A percentile compares a stretch with the other conserved stretches of the same genome.
Conservation (phyloP, 75 land plant species). For the Chamaecyparis obtusa region DNA sequence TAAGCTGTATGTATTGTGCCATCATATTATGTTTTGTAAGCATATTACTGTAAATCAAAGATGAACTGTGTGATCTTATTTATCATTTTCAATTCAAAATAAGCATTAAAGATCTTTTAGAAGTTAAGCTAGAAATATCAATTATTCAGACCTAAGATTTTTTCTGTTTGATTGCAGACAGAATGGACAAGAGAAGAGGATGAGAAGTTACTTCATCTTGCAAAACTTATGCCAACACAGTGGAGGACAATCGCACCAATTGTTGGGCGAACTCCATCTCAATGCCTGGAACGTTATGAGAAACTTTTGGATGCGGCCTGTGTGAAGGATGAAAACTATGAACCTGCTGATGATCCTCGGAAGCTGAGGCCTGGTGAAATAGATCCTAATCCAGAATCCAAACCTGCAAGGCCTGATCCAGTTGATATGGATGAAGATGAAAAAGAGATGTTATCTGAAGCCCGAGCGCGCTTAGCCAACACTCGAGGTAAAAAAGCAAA, state of each 20-base stretch:
- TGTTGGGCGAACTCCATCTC: slow-evolving; percentile 94
- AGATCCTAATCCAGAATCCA: slow-evolving; percentile 99
- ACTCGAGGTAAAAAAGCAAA: slow-evolving; percentile 97
- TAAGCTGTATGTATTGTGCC: too few relatives aligned
- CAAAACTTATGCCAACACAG: slow-evolving; percentile 98
- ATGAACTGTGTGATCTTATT: too few relatives aligned
- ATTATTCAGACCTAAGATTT: too few relatives aligned
- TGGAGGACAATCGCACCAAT: slow-evolving; percentile 98
- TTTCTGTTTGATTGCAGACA: too few relatives aligned
- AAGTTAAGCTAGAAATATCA: too few relatives aligned
- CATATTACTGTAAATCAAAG: too few relatives aligned
- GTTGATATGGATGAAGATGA: too few relatives aligned
- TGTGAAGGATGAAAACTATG: slow-evolving; percentile 95
- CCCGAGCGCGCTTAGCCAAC: slow-evolving; percentile 90
- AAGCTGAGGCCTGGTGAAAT: slow-evolving; percentile 93
- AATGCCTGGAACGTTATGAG: slow-evolving; percentile 95
- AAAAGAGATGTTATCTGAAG: slow-evolving; percentile 82
- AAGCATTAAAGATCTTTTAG: too few relatives aligned
- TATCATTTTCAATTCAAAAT: too few relatives aligned
- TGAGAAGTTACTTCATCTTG: slow-evolving; percentile 92
- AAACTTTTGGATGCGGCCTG: slow-evolving; percentile 98
- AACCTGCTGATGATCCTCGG: slow-evolving; percentile 86
- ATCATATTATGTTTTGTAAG: too few relatives aligned
- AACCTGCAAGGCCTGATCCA: slow-evolving; percentile 72
- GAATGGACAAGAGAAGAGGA: slow-evolving; percentile 65